Evolutionary conservation across 345 rosid species (phyloP), one percentile per base, ranked within the genome.

Genomic region (Pelargonium nanum): DNA sequence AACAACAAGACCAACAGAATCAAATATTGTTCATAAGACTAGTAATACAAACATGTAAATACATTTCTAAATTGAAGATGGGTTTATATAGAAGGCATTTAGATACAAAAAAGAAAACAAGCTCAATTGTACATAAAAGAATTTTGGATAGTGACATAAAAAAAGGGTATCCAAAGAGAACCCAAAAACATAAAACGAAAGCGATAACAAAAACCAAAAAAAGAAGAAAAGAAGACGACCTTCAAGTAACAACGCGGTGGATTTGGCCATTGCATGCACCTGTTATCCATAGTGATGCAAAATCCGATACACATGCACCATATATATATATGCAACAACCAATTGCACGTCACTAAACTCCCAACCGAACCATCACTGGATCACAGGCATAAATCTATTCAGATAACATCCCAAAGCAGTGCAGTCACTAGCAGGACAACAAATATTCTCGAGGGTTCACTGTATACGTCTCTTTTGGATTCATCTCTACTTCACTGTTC

Each of bases 121-220:
- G 58, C 75, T 71, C 75, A 75, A 72, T 55, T 70, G 55, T 59
- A 75, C 70, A 71, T 26, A 34, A 26, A 57, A 61, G 57, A 62
- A 28, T 15, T 24, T 24, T 30, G 55, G 44, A 22, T n/a, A n/a
- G n/a, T n/a, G 48, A 40, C 48, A 40, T 12, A 9, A 5, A 6
- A 12, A 26, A 50, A 45, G 56, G 63, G 61, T 40, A 22, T 34
- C 22, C 56, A 63, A 60, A 16, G 10, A 28, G 57, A 55, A 9
- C n/a, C 8, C 19, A 17, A 8, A 9, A 22, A n/a, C n/a, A n/a
- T n/a, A n/a, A n/a, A n/a, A n/a, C n/a, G n/a, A n/a, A n/a, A n/a
- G n/a, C n/a, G n/a, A n/a, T n/a, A n/a, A n/a, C n/a, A n/a, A n/a
- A n/a, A n/a, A n/a, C n/a, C 6, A 8, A 51, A 45, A 54, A 51